Conservation (phyloP, 345 rosid genomes). For the Stellera chamaejasme region DNA sequence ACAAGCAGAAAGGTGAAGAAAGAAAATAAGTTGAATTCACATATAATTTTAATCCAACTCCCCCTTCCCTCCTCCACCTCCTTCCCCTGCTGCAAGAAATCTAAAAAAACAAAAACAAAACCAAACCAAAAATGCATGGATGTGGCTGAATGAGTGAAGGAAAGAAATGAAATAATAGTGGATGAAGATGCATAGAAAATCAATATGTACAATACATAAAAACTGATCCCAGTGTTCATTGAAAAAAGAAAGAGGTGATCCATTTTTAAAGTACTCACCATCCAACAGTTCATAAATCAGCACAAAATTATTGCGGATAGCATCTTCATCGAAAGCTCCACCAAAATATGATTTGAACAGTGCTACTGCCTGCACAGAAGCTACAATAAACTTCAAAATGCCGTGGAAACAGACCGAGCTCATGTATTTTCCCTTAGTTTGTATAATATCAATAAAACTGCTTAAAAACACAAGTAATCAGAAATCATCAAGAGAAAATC, state of each 20-base stretch:
- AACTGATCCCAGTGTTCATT: neutral
- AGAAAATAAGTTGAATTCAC: too few relatives aligned
- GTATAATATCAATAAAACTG: neutral
- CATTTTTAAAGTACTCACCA: constrained; percentile 34
- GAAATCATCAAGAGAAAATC: too few relatives aligned
- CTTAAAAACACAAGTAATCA: too few relatives aligned
- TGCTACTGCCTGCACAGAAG: constrained; percentile 68
- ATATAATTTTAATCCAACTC: too few relatives aligned
- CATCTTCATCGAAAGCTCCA: constrained; percentile 98
- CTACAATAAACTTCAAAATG: constrained; percentile 3
- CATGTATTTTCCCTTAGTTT: neutral
- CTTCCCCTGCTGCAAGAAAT: too few relatives aligned
- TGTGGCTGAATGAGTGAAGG: too few relatives aligned
- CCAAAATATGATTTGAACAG: constrained; percentile 97
- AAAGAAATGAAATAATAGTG: too few relatives aligned
- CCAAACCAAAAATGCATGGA: too few relatives aligned
- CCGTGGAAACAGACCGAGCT: neutral
- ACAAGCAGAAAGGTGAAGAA: too few relatives aligned
- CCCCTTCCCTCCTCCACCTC: too few relatives aligned
- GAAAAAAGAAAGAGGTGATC: neutral
- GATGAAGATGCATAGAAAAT: neutral
- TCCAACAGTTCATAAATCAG: constrained; percentile 94
- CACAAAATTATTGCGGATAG: constrained; percentile 92
- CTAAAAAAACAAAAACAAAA: too few relatives aligned
- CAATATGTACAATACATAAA: neutral